phyloP scores from a whole-genome alignment of 164 flowering plant genomes.

The Dillenia turbinata region DNA sequence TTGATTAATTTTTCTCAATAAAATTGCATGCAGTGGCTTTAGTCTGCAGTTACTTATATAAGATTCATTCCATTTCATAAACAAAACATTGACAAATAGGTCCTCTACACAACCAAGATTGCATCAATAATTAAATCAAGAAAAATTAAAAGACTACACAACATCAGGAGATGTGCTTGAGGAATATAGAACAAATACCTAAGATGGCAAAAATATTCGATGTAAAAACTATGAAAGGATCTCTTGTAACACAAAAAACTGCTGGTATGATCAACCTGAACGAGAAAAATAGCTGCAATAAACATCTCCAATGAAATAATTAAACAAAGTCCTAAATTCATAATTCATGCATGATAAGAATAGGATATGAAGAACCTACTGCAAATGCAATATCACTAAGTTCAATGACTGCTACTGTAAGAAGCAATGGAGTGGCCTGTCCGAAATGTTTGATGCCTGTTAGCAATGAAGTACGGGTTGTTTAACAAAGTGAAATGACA shows the following conservation, averaged over 20 bases:
- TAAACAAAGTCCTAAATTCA: neutral
- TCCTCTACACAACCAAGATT: no score
- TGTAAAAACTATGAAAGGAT: constrained; percentile 81
- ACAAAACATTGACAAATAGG: no score
- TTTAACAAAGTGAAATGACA: constrained; percentile 5
- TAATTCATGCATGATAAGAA: no score
- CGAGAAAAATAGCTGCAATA: constrained; percentile 2
- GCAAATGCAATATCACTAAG: constrained; percentile 98
- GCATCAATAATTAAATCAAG: neutral
- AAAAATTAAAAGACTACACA: neutral
- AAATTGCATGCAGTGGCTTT: no score
- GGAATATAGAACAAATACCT: constrained; percentile 38
- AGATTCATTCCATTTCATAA: no score
- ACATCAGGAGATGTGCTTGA: no score
- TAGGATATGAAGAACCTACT: constrained; percentile 39
- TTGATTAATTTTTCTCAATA: no score
- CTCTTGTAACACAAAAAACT: constrained; percentile 94
- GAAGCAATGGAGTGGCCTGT: constrained; percentile 98
- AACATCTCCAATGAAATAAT: constrained; percentile 1
- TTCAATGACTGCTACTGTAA: constrained; percentile 88
- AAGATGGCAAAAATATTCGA: constrained; percentile 93
- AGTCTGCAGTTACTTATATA: no score
- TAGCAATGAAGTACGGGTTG: constrained; percentile 31
- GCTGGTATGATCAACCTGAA: constrained; percentile 98
- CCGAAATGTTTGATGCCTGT: constrained; percentile 59